Evolutionary conservation across 495 filamentous ascomycete species (phyloP).

Genomic region (Penicillium riverlandense): DNA sequence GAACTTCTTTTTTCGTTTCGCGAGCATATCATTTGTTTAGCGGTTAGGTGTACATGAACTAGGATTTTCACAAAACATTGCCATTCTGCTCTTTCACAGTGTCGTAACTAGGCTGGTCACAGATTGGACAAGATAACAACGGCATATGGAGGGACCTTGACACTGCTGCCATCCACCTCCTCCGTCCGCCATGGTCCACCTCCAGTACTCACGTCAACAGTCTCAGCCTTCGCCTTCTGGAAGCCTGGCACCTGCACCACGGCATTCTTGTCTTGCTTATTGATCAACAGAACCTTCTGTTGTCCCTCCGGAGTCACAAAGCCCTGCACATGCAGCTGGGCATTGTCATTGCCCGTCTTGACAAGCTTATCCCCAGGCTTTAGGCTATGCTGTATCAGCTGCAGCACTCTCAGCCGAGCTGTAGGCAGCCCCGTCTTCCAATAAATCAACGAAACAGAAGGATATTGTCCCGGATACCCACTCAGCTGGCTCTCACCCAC

Average conservation of each 20-base stretch:
- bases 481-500: constrained; percentile 4
- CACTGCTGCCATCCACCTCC: background rate
- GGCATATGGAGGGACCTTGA: background rate
- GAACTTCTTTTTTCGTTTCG: no score
- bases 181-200: background rate
- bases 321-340: background rate
- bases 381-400: background rate
- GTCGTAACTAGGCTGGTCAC: no score
- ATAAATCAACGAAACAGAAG: constrained; percentile 4
- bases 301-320: background rate
- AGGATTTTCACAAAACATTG: no score
- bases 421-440: constrained; percentile 2
- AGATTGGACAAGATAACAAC: background rate
- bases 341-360: no score
- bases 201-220: background rate
- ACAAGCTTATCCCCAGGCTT: background rate
- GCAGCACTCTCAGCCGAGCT: background rate
- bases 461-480: constrained; percentile 5
- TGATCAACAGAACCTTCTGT: constrained; percentile 1
- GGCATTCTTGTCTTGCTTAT: background rate
- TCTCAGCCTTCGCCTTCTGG: background rate
- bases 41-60: no score
- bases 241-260: background rate
- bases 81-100: no score
- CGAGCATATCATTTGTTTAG: no score